Conservation (phyloP, 257 asterid genomes). For the Ballota nigra region DNA sequence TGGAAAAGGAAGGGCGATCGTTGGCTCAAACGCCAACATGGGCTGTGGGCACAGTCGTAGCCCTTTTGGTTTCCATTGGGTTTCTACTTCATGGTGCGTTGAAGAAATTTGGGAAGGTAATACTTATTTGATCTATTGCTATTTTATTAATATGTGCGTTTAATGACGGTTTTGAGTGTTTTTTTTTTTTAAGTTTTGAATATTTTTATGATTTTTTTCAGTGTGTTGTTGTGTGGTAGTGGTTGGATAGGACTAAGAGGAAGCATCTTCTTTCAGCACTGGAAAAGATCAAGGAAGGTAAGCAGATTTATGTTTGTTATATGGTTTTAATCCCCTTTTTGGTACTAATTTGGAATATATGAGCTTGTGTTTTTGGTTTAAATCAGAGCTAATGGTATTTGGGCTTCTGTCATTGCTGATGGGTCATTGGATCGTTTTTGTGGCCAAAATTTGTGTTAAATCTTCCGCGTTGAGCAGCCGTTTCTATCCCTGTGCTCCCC, state of each 20-base stretch:
- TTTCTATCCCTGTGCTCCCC: constrained; percentile 76
- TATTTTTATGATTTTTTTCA: not conserved
- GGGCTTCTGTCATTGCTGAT: constrained; percentile 85
- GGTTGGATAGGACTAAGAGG: constrained; percentile 82
- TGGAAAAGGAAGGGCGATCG: constrained; percentile 35
- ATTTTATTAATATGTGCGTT: not conserved
- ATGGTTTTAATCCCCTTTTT: not conserved
- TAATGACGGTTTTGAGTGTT: not conserved
- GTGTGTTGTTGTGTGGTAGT: constrained; percentile 45
- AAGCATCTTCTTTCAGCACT: constrained; percentile 77
- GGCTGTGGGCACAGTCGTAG: constrained; percentile 50
- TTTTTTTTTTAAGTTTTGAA: not conserved
- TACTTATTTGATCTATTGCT: not conserved
- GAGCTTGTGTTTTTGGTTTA: constrained; percentile 16
- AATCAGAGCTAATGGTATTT: constrained; percentile 86
- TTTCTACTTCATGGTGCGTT: constrained; percentile 43
- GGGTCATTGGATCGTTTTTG: constrained; percentile 88
- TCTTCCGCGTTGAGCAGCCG: constrained; percentile 74
- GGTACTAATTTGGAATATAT: not conserved
- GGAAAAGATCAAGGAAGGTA: constrained; percentile 92
- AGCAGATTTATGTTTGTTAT: not conserved
- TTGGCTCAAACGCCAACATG: constrained; percentile 55
- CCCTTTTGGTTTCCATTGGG: constrained; percentile 42
- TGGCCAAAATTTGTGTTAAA: constrained; percentile 80
- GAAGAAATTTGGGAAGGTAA: constrained; percentile 47